Evolutionary conservation across 257 asterid species (phyloP), one percentile per base, ranked within the genome.

Genomic region (Capsicum pubescens): DNA sequence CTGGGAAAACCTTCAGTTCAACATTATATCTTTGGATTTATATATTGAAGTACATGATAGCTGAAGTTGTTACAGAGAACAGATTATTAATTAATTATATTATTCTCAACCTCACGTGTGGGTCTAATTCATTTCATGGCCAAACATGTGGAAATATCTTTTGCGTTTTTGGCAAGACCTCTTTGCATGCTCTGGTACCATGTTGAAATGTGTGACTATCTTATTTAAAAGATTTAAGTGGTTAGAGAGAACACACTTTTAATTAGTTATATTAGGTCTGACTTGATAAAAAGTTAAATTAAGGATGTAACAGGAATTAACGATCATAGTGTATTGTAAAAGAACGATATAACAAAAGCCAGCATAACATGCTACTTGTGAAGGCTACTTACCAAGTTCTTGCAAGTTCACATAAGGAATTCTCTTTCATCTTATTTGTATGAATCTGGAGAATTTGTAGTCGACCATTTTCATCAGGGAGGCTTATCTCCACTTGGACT

Each of bases 381-480:
- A 63, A 71, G 79, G 82, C 55, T 50, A 82, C 93, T 88, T 92
- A 96, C 99, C 99, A 84, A 96, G 91, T 88, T 92, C 99, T 88
- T 92, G 93, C 92, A 96, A 88, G 90, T 96, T 92, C 86, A 96
- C 32, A 26, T 26, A 93, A 96, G 86, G 99, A 96, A 89, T 91
- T 92, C 87, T 96, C 98, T 87, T 91, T 96, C 98, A 96, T 94
- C 94, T 94, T 93, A 92, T 87, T 93, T 67, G 99, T 96, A 90
- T 96, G 99, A 84, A 96, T 96, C 88, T 96, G 98, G 84, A 97
- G 99, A 86, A 96, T 97, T 90, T 97, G 99, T 71, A 97, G 71
- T 79, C 99, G 99, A 46, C 99, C 99, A 89, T 91, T 93, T 90
- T 97, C 99, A 88, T 97, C 99, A 67, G 99, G 99, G 89, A 97